These are phyloP conservation scores for Coemansia reversa DNA, from an alignment of 192 early-diverging fungal genomes.

Conservation along the genomic window DNA sequence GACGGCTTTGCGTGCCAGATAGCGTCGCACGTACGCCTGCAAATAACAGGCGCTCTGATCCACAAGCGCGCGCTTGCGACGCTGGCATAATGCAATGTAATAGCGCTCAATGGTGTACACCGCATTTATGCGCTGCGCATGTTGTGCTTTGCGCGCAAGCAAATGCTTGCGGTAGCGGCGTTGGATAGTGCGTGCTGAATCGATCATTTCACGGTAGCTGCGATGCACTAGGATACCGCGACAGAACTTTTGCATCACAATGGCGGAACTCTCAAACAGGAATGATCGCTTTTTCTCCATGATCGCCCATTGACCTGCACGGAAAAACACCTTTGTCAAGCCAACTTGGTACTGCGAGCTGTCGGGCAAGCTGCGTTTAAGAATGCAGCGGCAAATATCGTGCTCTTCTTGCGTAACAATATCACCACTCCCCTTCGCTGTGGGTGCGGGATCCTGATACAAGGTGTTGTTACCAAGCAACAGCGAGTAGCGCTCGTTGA, in stretches of 20 bases:
- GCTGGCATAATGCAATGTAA: background rate
- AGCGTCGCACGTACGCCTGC: conserved; percentile 9
- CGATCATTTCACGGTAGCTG: conserved; percentile 53
- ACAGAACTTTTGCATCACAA: conserved; percentile 74
- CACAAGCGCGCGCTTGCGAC: background rate
- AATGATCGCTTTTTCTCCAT: conserved; percentile 87
- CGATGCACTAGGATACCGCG: conserved; percentile 65
- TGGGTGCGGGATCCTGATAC: background rate
- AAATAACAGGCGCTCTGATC: background rate
- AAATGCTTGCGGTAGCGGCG: conserved; percentile 28
- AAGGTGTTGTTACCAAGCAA: conserved; percentile 13
- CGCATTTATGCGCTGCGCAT: conserved; percentile 12
- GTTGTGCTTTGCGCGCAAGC: conserved; percentile 12
- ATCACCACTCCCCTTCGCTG: conserved; percentile 26
- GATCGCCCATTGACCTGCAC: conserved; percentile 74
- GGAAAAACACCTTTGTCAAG: conserved; percentile 96
- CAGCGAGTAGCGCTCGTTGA: conserved; percentile 74
- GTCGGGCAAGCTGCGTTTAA: conserved; percentile 61
- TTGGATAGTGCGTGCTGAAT: conserved; percentile 32
- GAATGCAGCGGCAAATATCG: conserved; percentile 61
- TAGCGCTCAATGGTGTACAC: conserved; percentile 36
- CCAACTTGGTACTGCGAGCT: conserved; percentile 93
- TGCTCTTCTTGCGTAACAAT: conserved; percentile 58
- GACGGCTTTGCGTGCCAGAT: conserved; percentile 1
- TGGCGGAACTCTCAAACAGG: conserved; percentile 71